Evolutionary conservation across 345 rosid genomes (phyloP).

Genomic region (Citrus cavaleriei): DNA sequence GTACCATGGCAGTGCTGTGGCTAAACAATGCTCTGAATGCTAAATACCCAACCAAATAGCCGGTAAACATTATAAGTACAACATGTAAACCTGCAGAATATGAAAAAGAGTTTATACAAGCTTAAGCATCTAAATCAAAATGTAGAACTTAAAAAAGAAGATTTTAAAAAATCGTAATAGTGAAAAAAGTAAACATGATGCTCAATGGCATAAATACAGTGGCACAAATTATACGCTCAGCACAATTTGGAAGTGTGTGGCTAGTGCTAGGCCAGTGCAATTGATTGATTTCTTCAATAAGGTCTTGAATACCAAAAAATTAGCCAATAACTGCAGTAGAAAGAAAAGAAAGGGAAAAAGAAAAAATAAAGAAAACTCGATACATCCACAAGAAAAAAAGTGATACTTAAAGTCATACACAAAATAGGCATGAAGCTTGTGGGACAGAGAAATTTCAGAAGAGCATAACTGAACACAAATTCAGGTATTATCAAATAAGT

Average conservation of each 20-base stretch:
- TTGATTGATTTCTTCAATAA: neutral
- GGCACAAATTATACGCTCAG: neutral
- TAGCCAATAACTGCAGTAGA: neutral
- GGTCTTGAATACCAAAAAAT: neutral
- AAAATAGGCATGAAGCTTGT: neutral
- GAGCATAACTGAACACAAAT: neutral
- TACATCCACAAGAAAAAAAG: neutral
- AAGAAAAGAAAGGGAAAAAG: neutral
- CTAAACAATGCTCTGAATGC: constrained; percentile 85
- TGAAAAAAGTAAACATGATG: neutral
- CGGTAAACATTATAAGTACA: constrained; percentile 81
- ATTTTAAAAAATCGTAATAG: neutral
- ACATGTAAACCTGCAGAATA: constrained; percentile 72
- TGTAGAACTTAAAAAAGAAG: neutral
- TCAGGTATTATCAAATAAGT: neutral
- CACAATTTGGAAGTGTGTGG: no score
- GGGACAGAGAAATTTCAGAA: neutral
- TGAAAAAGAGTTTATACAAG: neutral
- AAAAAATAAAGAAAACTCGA: neutral
- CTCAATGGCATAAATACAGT: neutral
- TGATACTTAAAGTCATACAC: neutral
- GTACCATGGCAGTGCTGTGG: constrained; percentile 69
- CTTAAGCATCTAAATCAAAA: neutral
- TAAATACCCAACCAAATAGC: constrained; percentile 80
- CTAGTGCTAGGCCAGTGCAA: neutral